Conservation (phyloP, 352 stramenopile species). For the Globisporangium canariense region DNA sequence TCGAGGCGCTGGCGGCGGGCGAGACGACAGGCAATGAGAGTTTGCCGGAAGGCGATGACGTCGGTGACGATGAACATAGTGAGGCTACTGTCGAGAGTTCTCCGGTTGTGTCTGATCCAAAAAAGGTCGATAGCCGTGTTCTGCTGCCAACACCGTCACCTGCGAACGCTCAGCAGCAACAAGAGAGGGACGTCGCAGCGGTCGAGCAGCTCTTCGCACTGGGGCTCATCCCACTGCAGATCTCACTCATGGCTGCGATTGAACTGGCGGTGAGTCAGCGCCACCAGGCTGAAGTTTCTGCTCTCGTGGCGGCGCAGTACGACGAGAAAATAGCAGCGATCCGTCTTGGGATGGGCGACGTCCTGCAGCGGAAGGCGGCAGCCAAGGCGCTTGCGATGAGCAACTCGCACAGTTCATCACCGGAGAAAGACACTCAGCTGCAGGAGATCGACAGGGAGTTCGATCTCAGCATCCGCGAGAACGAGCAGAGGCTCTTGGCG, state of each 20-base stretch:
- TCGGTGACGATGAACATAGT: neutral
- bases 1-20: slow-evolving; percentile 13
- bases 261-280: slow-evolving; percentile 52
- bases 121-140: too few species aligned
- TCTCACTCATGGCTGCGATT: slow-evolving; percentile 50
- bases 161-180: slow-evolving; percentile 30
- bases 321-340: slow-evolving; percentile 21
- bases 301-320: slow-evolving; percentile 32
- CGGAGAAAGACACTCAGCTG: slow-evolving; percentile 21
- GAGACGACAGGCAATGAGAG: neutral
- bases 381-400: slow-evolving; percentile 35
- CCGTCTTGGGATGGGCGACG: slow-evolving; percentile 27
- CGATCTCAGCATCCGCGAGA: slow-evolving; percentile 31
- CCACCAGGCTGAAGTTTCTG: slow-evolving; percentile 46
- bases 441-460: slow-evolving; percentile 39
- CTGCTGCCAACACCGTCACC: too few species aligned
- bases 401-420: slow-evolving; percentile 4
- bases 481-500: slow-evolving; percentile 25
- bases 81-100: neutral
- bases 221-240: slow-evolving; percentile 40
- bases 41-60: neutral
- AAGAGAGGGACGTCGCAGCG: slow-evolving; percentile 41
- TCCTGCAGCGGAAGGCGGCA: slow-evolving; percentile 52
- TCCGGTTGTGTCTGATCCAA: neutral
- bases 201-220: slow-evolving; percentile 60